Percentiles rank a stretch among this genome's conserved stretches.
These are phyloP conservation scores for Trametes sp. DNA, from an alignment of 1,284 basidiomycete genomes.

Conservation along the genomic window DNA sequence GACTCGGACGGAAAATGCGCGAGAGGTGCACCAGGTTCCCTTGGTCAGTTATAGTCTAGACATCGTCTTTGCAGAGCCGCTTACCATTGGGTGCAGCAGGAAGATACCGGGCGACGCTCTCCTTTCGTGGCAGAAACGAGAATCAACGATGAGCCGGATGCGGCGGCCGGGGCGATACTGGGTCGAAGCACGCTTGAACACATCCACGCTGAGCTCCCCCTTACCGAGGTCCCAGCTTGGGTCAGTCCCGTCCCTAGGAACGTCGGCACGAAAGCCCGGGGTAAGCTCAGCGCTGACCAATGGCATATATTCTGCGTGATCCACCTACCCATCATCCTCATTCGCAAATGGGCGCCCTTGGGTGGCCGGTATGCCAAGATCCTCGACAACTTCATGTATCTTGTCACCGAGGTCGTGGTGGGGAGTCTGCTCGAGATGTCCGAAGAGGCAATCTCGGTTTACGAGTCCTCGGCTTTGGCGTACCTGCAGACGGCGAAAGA, in stretches of 20 bases:
- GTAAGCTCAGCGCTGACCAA: conserved; percentile 43
- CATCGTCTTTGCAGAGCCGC: too few relatives aligned
- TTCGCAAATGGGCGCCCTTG: conserved; percentile 39
- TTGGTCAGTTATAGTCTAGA: too few relatives aligned
- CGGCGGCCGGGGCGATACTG: not conserved
- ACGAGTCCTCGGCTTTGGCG: conserved; percentile 31
- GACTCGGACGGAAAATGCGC: too few relatives aligned
- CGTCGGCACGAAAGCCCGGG: conserved; percentile 36
- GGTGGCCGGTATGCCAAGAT: conserved; percentile 23
- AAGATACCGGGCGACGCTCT: too few relatives aligned
- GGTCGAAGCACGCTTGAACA: not conserved
- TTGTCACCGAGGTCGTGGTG: conserved; percentile 41
- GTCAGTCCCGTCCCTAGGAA: conserved; percentile 36
- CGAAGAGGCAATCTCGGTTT: conserved; percentile 30
- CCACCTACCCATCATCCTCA: conserved; percentile 41
- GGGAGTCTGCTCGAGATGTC: conserved; percentile 37
- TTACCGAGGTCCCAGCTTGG: conserved; percentile 40
- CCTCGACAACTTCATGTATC: conserved; percentile 43
- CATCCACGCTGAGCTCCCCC: conserved; percentile 30
- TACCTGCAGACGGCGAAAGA: conserved; percentile 34
- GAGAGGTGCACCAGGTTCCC: too few relatives aligned
- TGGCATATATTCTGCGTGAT: conserved; percentile 43
- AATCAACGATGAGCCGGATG: too few relatives aligned
- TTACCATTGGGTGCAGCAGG: too few relatives aligned
- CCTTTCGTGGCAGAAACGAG: too few relatives aligned